A percentile compares a stretch with the other conserved stretches of the same genome.
Evolutionary conservation across 23 red algal species (phyloP).

Genomic region (Agarophyton chilense): DNA sequence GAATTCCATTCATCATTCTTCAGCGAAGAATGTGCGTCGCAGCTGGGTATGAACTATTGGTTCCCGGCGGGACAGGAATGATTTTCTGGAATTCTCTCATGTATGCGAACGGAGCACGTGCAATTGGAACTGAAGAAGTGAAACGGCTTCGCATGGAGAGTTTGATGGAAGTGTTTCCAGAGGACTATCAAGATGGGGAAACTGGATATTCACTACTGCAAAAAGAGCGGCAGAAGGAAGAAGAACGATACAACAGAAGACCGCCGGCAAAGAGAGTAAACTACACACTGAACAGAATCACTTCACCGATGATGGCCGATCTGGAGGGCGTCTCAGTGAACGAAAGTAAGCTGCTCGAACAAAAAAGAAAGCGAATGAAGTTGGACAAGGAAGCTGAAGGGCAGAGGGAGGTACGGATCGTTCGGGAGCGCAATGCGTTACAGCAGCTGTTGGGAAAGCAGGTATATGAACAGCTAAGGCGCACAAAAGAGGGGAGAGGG

Average conservation of each 20-base stretch:
- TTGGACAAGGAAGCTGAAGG: neutral
- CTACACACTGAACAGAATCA: conserved; percentile 33
- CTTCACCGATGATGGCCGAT: conserved; percentile 45
- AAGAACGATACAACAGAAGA: neutral
- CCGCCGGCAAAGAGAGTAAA: conserved; percentile 46
- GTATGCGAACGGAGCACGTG: conserved; percentile 68
- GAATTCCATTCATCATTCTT: conserved; percentile 27
- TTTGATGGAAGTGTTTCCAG: conserved; percentile 37
- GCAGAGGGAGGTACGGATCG: neutral
- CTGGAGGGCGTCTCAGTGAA: neutral
- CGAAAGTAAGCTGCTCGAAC: neutral
- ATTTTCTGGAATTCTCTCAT: conserved; percentile 77
- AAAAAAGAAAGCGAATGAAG: conserved; percentile 2
- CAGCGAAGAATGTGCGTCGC: conserved; percentile 37
- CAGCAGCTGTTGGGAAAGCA: neutral
- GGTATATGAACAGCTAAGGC: neutral
- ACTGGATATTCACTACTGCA: conserved; percentile 7
- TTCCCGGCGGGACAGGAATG: conserved; percentile 77
- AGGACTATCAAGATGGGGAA: conserved; percentile 37
- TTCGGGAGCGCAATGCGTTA: neutral
- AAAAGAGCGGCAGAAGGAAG: neutral
- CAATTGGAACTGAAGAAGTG: conserved; percentile 68
- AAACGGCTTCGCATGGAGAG: conserved; percentile 33
- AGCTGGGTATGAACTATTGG: conserved; percentile 71
- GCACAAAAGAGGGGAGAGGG: neutral